phyloP scores from a whole-genome alignment of 805 yeast species.

The Candida germanica region DNA sequence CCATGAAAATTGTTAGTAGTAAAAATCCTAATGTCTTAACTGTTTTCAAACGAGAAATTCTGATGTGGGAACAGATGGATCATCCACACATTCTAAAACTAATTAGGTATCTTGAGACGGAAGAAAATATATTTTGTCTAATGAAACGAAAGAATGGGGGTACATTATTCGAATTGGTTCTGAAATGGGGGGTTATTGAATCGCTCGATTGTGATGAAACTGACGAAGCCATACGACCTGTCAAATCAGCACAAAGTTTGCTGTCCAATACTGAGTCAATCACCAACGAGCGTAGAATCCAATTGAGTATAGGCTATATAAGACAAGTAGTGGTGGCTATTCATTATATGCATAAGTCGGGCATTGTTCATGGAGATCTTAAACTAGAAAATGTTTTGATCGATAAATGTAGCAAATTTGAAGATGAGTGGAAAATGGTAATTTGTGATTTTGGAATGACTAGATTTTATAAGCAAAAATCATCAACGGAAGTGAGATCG shows the following conservation, averaged over 20 bases:
- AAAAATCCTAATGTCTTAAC: conserved; percentile 39
- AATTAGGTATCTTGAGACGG: conserved; percentile 57
- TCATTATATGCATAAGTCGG: conserved; percentile 52
- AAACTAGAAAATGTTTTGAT: conserved; percentile 78
- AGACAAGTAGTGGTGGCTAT: conserved; percentile 59
- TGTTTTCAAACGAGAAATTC: conserved; percentile 67
- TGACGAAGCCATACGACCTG: neutral
- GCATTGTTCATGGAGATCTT: conserved; percentile 78
- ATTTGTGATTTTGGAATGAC: conserved; percentile 93
- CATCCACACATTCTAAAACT: conserved; percentile 68
- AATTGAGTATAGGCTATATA: conserved; percentile 7
- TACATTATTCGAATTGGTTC: conserved; percentile 72
- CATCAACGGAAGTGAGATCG: conserved; percentile 12
- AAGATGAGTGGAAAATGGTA: conserved; percentile 37
- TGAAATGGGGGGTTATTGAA: conserved; percentile 52
- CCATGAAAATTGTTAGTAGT: conserved; percentile 56
- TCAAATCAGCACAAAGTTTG: conserved; percentile 1
- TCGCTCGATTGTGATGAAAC: neutral
- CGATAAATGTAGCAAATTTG: conserved; percentile 28
- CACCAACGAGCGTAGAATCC: conserved; percentile 5
- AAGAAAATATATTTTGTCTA: conserved; percentile 64
- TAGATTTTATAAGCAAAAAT: conserved; percentile 22
- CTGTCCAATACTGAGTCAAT: neutral
- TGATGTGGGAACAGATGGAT: conserved; percentile 67
- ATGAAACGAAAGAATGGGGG: conserved; percentile 72